phyloP scores from a whole-genome alignment of 2,329 filamentous ascomycete genomes.

The Kalmusia sp. region DNA sequence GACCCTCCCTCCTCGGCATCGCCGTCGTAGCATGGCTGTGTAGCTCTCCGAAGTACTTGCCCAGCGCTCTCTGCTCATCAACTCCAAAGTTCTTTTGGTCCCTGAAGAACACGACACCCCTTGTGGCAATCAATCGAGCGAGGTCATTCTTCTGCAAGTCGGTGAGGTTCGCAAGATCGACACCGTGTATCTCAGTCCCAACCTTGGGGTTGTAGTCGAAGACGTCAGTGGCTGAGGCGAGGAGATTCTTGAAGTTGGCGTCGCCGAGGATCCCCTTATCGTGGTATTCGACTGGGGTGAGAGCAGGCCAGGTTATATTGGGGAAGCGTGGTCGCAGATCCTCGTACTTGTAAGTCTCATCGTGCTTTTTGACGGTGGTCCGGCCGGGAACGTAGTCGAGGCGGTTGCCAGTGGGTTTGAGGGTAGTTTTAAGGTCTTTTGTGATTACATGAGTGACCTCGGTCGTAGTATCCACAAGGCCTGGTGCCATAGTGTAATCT shows the following conservation, averaged over 20 bases:
- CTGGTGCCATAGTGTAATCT: constrained; percentile 36
- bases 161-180: constrained; percentile 58
- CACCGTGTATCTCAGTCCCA: constrained; percentile 60
- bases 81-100: constrained; percentile 62
- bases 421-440: constrained; percentile 16
- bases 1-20: constrained; percentile 55
- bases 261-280: constrained; percentile 64
- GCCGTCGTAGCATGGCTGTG: constrained; percentile 65
- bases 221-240: constrained; percentile 60
- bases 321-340: constrained; percentile 62
- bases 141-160: constrained; percentile 62
- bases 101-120: constrained; percentile 66
- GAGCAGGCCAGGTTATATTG: constrained; percentile 58
- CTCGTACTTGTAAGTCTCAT: constrained; percentile 58
- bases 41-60: constrained; percentile 60
- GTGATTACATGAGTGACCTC: constrained; percentile 19
- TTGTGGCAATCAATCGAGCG: constrained; percentile 59
- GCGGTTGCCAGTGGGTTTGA: constrained; percentile 26
- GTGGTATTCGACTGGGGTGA: constrained; percentile 57
- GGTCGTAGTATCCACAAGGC: constrained; percentile 37
- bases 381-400: constrained; percentile 58
- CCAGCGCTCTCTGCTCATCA: constrained; percentile 60
- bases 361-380: constrained; percentile 53
- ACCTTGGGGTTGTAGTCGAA: constrained; percentile 66
- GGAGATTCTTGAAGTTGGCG: constrained; percentile 60